Percentiles rank a stretch among this genome's conserved stretches.
phyloP scores from a whole-genome alignment of 176 grass and related monocot genomes.

The Cenchrus purpureus region DNA sequence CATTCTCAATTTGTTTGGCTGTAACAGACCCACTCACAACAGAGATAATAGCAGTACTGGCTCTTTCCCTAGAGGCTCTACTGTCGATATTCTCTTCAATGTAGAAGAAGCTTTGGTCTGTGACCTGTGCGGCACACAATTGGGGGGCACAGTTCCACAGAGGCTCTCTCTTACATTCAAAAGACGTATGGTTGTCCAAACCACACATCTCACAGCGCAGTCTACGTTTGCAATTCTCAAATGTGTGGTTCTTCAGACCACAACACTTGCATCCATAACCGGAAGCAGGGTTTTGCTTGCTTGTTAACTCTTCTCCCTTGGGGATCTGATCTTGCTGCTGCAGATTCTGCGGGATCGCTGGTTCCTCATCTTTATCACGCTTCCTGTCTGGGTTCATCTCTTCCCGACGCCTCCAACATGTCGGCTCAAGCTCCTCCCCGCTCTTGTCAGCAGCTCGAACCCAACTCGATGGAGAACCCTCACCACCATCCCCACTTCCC shows the following conservation, averaged over 20 bases:
- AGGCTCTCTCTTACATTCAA: background rate
- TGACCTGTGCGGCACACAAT: background rate
- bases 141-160: background rate
- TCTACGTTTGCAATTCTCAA: background rate
- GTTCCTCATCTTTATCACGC: background rate
- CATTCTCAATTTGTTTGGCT: background rate
- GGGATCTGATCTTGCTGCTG: background rate
- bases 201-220: background rate
- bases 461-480: background rate
- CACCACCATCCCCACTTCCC: background rate
- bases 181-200: background rate
- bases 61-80: background rate
- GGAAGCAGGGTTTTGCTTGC: background rate
- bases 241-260: background rate
- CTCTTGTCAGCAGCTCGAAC: background rate
- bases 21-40: background rate
- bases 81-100: background rate
- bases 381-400: background rate
- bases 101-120: background rate
- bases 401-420: background rate
- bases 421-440: no score
- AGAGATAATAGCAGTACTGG: background rate
- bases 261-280: background rate
- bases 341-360: background rate
- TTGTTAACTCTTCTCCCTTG: background rate